These are phyloP conservation scores for Rheum nobile DNA, from an alignment of 148 eudicot species.

Conservation along the genomic window DNA sequence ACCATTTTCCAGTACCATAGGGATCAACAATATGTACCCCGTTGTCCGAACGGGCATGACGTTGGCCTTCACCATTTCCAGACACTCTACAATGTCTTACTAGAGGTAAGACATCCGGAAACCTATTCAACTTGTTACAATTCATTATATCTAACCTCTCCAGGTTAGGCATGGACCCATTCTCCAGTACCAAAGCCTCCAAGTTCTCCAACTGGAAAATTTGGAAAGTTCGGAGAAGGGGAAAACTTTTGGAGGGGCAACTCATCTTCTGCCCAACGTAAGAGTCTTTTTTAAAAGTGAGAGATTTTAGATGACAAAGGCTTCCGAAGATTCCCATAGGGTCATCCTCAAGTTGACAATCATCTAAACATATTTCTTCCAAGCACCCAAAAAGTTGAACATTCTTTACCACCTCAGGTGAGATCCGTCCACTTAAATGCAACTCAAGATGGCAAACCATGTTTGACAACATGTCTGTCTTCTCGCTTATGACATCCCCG, in stretches of 20 bases:
- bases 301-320: background rate
- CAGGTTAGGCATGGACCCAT: conserved; percentile 4
- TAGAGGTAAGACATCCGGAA: background rate
- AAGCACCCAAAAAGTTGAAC: background rate
- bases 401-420: background rate
- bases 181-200: background rate
- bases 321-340: background rate
- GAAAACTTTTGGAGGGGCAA: background rate
- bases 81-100: no score
- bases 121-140: background rate
- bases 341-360: background rate
- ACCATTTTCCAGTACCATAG: conserved; percentile 11
- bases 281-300: background rate
- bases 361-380: background rate
- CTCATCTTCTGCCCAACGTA: background rate
- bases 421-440: conserved; percentile 14
- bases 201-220: background rate
- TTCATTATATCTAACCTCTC: accelerated
- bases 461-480: conserved; percentile 7
- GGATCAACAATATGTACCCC: no score
- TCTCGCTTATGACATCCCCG: conserved; percentile 5
- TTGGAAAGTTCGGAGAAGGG: background rate
- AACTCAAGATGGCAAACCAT: conserved; percentile 15
- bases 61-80: no score
- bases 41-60: no score